Evolutionary conservation across 208 protist genomes (phyloP).

Genomic region (Vickermania spadyakhi): DNA sequence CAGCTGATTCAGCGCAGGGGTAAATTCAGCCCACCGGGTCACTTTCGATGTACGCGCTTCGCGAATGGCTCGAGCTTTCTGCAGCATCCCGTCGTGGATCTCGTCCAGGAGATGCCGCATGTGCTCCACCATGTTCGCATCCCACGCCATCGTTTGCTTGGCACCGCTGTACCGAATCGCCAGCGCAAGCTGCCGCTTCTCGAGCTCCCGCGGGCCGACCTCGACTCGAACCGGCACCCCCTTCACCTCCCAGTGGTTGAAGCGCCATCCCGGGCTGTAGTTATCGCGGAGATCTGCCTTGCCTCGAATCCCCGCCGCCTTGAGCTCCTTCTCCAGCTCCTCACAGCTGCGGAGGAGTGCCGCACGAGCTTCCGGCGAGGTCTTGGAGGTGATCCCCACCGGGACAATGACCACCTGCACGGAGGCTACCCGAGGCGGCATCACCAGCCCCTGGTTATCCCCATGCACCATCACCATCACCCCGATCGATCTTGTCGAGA

Average conservation of each 20-base stretch:
- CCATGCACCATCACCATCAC: conserved; percentile 99
- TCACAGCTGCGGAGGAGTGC: conserved; percentile 42
- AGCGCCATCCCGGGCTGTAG: conserved; percentile 97
- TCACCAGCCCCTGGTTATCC: conserved; percentile 97
- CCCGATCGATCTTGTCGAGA: conserved; percentile 97
- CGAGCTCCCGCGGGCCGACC: conserved; percentile 96
- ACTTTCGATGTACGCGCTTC: conserved; percentile 42
- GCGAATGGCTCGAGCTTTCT: conserved; percentile 31
- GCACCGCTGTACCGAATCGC: conserved; percentile 58
- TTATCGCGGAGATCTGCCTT: conserved; percentile 91
- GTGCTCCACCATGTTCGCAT: conserved; percentile 16
- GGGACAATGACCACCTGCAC: conserved; percentile 94
- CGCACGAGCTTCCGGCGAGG: conserved; percentile 38
- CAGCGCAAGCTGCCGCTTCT: conserved; percentile 34
- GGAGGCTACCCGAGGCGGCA: conserved; percentile 95
- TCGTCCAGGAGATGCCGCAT: conserved; percentile 71
- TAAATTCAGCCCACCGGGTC: conserved; percentile 89
- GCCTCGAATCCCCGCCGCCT: conserved; percentile 69
- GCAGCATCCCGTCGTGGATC: conserved; percentile 89
- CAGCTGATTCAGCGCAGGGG: conserved; percentile 84
- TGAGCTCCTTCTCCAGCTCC: conserved; percentile 51
- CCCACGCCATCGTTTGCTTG: conserved; percentile 54
- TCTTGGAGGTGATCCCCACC: conserved; percentile 83
- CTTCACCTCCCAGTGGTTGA: conserved; percentile 98
- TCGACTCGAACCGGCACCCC: conserved; percentile 96